Evolutionary conservation across 768 basidiomycete genomes (phyloP).

Genomic region (Mycena rebaudengoi): DNA sequence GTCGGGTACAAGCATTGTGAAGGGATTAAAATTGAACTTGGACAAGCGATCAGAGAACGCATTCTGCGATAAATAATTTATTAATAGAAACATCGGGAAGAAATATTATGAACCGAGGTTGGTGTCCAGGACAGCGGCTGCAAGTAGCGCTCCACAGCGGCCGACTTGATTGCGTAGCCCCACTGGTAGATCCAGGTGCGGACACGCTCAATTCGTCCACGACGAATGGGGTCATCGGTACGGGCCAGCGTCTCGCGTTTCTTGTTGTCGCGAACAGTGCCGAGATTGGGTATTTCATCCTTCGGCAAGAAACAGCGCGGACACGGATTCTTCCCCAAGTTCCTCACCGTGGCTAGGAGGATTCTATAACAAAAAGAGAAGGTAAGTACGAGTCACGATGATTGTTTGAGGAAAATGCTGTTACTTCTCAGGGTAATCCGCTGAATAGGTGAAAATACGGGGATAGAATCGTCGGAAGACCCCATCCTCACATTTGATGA

Average conservation of each 20-base stretch:
- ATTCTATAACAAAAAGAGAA: slow-evolving; percentile 19
- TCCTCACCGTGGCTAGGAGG: slow-evolving; percentile 33
- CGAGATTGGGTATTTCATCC: slow-evolving; percentile 35
- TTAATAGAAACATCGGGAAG: not conserved
- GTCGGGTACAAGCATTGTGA: slow-evolving; percentile 39
- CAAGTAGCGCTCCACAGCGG: slow-evolving; percentile 28
- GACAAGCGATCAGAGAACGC: slow-evolving; percentile 36
- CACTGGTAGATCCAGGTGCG: slow-evolving; percentile 33
- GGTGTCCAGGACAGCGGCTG: slow-evolving; percentile 32
- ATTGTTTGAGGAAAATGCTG: slow-evolving; percentile 21
- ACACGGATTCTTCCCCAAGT: slow-evolving; percentile 34
- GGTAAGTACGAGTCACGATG: not conserved
- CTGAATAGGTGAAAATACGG: slow-evolving; percentile 42
- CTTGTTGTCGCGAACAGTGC: slow-evolving; percentile 22
- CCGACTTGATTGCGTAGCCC: slow-evolving; percentile 29
- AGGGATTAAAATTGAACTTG: slow-evolving; percentile 33
- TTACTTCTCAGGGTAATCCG: slow-evolving; percentile 47
- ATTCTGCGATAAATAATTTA: slow-evolving; percentile 35
- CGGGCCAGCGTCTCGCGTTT: slow-evolving; percentile 8
- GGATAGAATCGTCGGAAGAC: slow-evolving; percentile 38
- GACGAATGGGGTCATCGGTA: not conserved
- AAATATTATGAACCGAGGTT: slow-evolving; percentile 38
- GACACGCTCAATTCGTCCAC: slow-evolving; percentile 24
- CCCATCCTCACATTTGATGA: slow-evolving; percentile 40
- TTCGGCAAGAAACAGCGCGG: slow-evolving; percentile 33